phyloP scores from a whole-genome alignment of 2,329 filamentous ascomycete genomes.

The Aspergillus ustus region DNA sequence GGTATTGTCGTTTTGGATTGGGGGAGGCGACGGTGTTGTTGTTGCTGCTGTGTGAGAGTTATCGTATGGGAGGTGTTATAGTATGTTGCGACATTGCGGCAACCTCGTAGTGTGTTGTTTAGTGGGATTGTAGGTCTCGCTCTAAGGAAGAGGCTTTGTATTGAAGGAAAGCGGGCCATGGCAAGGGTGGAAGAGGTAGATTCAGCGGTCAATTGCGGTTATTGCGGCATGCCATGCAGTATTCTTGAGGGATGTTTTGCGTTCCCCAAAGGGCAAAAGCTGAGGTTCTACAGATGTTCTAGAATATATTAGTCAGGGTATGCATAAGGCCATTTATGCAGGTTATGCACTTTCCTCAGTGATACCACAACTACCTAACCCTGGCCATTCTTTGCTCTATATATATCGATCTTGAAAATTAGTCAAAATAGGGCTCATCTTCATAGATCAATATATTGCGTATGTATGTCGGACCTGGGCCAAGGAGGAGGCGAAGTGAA shows the following conservation, averaged over 20 bases:
- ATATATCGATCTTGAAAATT: too few species aligned
- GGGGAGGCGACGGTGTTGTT: neutral
- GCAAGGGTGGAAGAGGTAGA: neutral
- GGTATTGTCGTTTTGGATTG: neutral
- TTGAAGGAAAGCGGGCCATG: slow-evolving; percentile 12
- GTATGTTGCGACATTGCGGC: neutral
- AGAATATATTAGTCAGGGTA: slow-evolving; percentile 3
- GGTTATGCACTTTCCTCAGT: neutral
- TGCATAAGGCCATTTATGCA: neutral
- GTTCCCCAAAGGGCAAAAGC: neutral
- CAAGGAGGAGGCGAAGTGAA: too few species aligned
- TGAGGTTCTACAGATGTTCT: slow-evolving; percentile 12
- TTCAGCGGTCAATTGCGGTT: slow-evolving; percentile 3
- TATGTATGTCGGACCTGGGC: too few species aligned
- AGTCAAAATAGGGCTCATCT: too few species aligned
- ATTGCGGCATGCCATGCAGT: slow-evolving; percentile 4
- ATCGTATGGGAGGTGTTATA: neutral
- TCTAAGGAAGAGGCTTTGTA: slow-evolving; percentile 7
- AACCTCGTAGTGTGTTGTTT: slow-evolving; percentile 2
- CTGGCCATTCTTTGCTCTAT: neutral
- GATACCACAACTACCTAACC: neutral
- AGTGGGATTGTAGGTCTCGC: neutral
- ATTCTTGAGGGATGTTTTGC: neutral
- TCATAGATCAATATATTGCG: too few species aligned
- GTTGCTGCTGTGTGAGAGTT: neutral